Percentiles rank a stretch among this genome's conserved stretches.
Evolutionary conservation across 768 basidiomycete genomes (phyloP).

Genomic region (Dacryopinax spathularia): DNA sequence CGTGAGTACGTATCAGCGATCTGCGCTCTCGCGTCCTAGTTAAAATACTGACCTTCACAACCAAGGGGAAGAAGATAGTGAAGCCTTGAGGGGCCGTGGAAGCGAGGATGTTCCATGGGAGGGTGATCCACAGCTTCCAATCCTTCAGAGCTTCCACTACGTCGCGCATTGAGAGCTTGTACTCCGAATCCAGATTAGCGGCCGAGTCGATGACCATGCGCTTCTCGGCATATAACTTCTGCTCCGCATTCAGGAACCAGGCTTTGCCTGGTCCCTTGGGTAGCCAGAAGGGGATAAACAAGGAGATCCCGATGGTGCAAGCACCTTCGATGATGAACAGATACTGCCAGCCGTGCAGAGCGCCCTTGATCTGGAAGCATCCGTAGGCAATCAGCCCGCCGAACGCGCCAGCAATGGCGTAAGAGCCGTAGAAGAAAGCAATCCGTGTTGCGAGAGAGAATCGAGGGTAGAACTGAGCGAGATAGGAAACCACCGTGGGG

Average conservation of each 20-base stretch:
- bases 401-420: background rate
- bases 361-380: background rate
- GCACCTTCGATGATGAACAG: background rate
- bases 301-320: background rate
- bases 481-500: background rate
- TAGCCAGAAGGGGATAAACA: background rate
- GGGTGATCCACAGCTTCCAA: background rate
- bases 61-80: background rate
- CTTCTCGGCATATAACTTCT: background rate
- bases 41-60: background rate
- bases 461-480: background rate
- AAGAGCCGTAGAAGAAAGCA: background rate
- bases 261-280: background rate
- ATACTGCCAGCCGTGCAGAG: background rate
- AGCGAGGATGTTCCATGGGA: background rate
- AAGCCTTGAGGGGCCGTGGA: background rate
- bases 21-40: background rate
- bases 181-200: background rate
- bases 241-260: background rate
- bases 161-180: background rate
- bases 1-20: background rate
- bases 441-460: background rate
- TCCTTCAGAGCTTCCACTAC: background rate
- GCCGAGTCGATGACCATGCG: background rate
- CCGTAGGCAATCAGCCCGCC: background rate